Evolutionary conservation across 2,329 filamentous ascomycete genomes (phyloP), one percentile per base, ranked within the genome.

Genomic region (Hirsutella rhossiliensis): DNA sequence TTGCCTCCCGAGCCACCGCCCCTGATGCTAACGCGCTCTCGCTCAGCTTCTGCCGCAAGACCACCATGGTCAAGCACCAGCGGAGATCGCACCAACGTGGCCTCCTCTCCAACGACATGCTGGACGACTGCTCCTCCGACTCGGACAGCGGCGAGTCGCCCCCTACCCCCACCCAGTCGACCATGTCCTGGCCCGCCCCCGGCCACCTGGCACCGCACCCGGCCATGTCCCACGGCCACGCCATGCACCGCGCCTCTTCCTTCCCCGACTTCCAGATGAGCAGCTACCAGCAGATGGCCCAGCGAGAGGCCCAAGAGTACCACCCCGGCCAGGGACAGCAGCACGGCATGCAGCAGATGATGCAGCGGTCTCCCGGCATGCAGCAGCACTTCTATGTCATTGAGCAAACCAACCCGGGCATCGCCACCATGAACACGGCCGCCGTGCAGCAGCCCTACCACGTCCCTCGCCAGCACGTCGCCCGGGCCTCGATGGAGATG

Each of bases 51-150:
- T 84, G 80, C 61, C 72, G 81, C 44, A 84, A 84, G 60, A 84
- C 80, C 5, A 84, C 79, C 44, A 80, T 81, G 77, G 75, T 82
- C 44, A 82, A 82, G 62, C 78, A 81, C 56, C 76, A 81, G 56
- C 67, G 76, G 43, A 68, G 76, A 23, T 77, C 75, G 2, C 76
- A 81, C 55, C 75, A 79, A 53, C 71, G 75, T 49, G 71, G 76
- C 32, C 62, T 75, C 44, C 68, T 78, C 52, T 68, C 71, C 36
- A 72, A 73, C 43, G 75, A 80, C 52, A 56, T 61, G 7, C 56
- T 70, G 37, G 74, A 75, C 52, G 73, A 76, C 54, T 73, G 64
- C 58, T 70, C 67, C 29, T 78, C 71, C 19, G 73, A 75, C 41
- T 75, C 71, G n/a, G 76, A 73, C 45, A 67, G 66, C 47, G 76